Evolutionary conservation across 2,329 filamentous ascomycete genomes (phyloP), one percentile per base, ranked within the genome.

Genomic region (Ophiostoma sp.): DNA sequence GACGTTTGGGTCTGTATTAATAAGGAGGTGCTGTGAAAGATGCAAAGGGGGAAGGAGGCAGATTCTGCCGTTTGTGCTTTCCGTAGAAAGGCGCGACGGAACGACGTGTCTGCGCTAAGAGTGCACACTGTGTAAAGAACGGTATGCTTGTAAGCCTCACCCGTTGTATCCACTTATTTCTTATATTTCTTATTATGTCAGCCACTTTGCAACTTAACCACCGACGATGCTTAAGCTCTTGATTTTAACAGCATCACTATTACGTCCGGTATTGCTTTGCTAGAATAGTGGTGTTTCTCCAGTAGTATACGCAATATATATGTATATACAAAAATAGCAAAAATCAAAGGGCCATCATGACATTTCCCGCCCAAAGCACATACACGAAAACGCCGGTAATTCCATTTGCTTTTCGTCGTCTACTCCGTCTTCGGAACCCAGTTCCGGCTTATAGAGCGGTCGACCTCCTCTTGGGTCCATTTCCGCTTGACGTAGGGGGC

Each of bases 21-120:
- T 12, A 52, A n/a, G 47, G 16, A n/a, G 27, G 47, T n/a, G 49
- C 12, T 27, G 7, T 55, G 49, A 55, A 27, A 27, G 27, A 27
- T 27, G 49, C 49, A 55, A 55, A 55, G 27, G 49, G 49, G 49
- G 49, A 55, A 55, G 49, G n/a, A 55, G 49, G 49, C 49, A 55
- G 49, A 55, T 27, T 55, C 49, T 55, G 49, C 18, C 49, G 18
- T 55, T 27, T 55, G 49, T 18, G 49, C 49, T 55, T 55, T 55
- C 49, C 49, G 11, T 27, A 55, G 49, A 55, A 36, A 55, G n/a
- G 49, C 49, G 49, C 49, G 49, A 55, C 49, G 49, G 27, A 55
- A 27, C 49, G 49, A 55, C 49, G 49, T 55, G 49, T 27, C 6
- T 27, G 49, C 49, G 49, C 49, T 36, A 55, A 14, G 12, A 55